These are phyloP conservation scores for Suillus subaureus DNA, from an alignment of 768 basidiomycete species.

Conservation along the genomic window DNA sequence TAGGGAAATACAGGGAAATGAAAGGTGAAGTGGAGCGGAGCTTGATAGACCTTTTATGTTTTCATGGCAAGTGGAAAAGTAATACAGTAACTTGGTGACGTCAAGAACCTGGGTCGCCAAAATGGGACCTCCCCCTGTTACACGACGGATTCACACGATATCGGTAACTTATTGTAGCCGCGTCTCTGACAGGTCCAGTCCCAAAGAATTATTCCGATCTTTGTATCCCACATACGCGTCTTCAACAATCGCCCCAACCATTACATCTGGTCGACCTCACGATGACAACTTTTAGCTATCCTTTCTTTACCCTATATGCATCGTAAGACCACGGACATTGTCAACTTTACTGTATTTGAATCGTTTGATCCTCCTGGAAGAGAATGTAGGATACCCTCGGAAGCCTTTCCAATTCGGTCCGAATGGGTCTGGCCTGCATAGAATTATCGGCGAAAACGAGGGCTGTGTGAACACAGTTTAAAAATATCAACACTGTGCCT, in stretches of 20 bases:
- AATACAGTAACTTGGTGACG: neutral
- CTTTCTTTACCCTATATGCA: neutral
- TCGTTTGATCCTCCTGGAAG: neutral
- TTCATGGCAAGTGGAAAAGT: slow-evolving; percentile 1
- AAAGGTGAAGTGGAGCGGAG: neutral
- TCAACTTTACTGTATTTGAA: neutral
- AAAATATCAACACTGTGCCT: slow-evolving; percentile 31
- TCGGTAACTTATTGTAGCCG: neutral
- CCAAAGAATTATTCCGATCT: slow-evolving; percentile 4
- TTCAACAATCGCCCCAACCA: slow-evolving; percentile 17
- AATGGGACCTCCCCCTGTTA: neutral
- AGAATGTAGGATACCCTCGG: neutral
- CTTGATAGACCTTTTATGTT: slow-evolving; percentile 5
- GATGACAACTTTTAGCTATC: slow-evolving; percentile 11
- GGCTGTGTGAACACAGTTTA: slow-evolving; percentile 28
- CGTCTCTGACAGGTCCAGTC: too few relatives aligned
- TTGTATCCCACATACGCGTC: slow-evolving; percentile 4
- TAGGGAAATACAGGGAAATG: neutral
- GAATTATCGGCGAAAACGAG: slow-evolving; percentile 26
- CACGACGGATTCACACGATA: neutral
- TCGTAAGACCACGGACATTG: neutral
- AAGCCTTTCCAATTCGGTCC: neutral
- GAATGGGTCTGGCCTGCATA: neutral
- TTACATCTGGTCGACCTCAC: slow-evolving; percentile 23
- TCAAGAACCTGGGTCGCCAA: neutral